Conservation (phyloP, 2,329 filamentous ascomycete species). For the Eutypa lata region DNA sequence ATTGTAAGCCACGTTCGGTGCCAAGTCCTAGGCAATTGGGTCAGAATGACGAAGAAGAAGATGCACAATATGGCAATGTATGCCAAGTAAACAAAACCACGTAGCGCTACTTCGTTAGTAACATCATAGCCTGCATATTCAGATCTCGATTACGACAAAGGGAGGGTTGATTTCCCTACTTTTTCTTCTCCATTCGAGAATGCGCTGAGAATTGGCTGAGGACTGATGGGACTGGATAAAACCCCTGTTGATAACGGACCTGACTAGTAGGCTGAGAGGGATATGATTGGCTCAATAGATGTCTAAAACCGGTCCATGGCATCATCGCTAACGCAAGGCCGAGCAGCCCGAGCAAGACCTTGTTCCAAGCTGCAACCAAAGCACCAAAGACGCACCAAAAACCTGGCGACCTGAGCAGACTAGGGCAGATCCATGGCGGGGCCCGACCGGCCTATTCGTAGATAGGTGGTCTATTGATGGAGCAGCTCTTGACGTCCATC, state of each 20-base stretch:
- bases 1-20: neutral
- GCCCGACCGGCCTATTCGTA: neutral
- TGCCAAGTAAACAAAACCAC: neutral
- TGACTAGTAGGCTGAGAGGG: conserved; percentile 1
- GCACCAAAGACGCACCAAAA: no score
- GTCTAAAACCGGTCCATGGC: conserved; percentile 11
- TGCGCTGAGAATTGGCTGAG: neutral
- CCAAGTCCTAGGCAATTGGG: neutral
- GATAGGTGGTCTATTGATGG: neutral
- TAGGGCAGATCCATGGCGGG: neutral
- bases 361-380: neutral
- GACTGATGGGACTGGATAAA: neutral
- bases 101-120: neutral
- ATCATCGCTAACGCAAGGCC: conserved; percentile 5
- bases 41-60: neutral
- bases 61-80: no score
- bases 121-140: neutral
- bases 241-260: neutral
- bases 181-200: neutral
- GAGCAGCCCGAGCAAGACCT: neutral
- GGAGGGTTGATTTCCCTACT: neutral
- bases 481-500: neutral
- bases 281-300: conserved; percentile 10
- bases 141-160: neutral
- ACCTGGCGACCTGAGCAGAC: no score